These are phyloP conservation scores for Saururus chinensis DNA, from an alignment of 164 flowering plant species.

Conservation along the genomic window DNA sequence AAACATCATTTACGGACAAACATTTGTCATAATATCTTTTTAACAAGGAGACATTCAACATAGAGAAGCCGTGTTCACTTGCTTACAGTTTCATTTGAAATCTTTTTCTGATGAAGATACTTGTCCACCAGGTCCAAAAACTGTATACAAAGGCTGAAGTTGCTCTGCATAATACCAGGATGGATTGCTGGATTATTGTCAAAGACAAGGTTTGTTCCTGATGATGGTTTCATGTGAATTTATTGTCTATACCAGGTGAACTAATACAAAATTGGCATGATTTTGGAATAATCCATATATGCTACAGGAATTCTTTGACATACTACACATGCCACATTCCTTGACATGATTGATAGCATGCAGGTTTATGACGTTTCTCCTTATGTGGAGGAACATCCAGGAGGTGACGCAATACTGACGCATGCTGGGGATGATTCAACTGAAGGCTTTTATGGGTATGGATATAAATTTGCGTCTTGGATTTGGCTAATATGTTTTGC, in stretches of 20 bases:
- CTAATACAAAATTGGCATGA: not conserved
- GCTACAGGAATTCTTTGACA: not conserved
- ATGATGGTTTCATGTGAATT: not conserved
- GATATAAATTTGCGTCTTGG: not conserved
- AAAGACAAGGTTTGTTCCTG: constrained; percentile 50
- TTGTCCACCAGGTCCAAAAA: constrained; percentile 32
- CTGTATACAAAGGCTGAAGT: constrained; percentile 58
- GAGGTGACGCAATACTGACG: constrained; percentile 85
- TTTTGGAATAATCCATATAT: not conserved
- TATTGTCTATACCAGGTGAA: not conserved
- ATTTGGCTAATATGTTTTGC: no score
- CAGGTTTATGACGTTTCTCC: constrained; percentile 92
- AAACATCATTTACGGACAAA: no score
- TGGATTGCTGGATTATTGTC: constrained; percentile 93
- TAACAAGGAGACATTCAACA: no score
- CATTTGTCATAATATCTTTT: no score
- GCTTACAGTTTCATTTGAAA: not conserved
- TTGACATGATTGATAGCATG: not conserved
- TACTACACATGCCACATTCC: not conserved
- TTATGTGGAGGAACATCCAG: constrained; percentile 96
- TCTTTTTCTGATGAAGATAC: not conserved
- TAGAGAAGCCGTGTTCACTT: not conserved
- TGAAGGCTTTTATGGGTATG: constrained; percentile 92
- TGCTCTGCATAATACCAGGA: constrained; percentile 66
- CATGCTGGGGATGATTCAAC: constrained; percentile 98